Evolutionary conservation across 108 stramenopile genomes (phyloP).

Genomic region (Cylindrotheca closterium): DNA sequence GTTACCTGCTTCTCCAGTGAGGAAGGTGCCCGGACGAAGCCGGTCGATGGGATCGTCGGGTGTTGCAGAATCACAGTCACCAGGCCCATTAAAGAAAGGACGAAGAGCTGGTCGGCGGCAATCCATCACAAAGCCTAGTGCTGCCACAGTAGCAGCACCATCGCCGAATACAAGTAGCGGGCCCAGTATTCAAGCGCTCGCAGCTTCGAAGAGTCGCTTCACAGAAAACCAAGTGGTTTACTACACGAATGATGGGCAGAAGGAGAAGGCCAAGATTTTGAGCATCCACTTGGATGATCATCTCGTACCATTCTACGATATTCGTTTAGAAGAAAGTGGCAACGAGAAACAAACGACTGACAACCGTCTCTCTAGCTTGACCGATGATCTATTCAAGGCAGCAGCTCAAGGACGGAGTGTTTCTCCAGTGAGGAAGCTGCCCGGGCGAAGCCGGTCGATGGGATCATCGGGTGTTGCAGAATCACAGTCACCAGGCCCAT

Average conservation of each 20-base stretch:
- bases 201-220: background rate
- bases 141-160: too few species aligned
- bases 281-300: constrained; percentile 56
- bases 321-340: constrained; percentile 35
- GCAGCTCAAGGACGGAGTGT: too few species aligned
- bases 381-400: background rate
- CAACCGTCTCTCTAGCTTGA: constrained; percentile 24
- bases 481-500: too few species aligned
- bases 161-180: too few species aligned
- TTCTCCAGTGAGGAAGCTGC: background rate
- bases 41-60: background rate
- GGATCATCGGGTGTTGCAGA: too few species aligned
- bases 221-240: constrained; percentile 1
- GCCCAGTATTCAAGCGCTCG: too few species aligned
- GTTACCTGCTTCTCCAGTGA: background rate
- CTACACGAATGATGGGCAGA: background rate
- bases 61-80: too few species aligned
- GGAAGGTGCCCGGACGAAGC: background rate
- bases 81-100: too few species aligned
- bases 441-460: background rate
- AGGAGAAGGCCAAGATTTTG: constrained; percentile 20
- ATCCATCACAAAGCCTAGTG: too few species aligned
- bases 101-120: too few species aligned
- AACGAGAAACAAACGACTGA: constrained; percentile 55
- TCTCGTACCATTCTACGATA: constrained; percentile 45